Conservation (phyloP, 1,284 basidiomycete species). For the Sanghuangporus sanghuang region DNA sequence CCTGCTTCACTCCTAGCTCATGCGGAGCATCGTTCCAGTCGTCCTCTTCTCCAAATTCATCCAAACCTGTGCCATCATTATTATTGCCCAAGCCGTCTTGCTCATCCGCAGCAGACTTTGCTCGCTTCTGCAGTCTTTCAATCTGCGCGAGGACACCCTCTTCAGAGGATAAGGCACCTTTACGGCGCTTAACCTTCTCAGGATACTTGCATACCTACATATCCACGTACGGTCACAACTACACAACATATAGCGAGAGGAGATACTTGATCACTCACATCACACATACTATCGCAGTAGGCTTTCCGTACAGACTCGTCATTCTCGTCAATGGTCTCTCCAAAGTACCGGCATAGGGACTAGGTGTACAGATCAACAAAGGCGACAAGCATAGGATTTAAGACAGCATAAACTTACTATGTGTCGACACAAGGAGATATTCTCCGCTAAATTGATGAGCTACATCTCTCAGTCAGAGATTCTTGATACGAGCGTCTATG, state of each 20-base stretch:
- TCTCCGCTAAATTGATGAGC: constrained; percentile 69
- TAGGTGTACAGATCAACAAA: constrained; percentile 25
- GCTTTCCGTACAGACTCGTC: constrained; percentile 41
- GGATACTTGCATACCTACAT: constrained; percentile 70
- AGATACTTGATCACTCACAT: constrained; percentile 41
- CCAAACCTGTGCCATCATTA: background rate
- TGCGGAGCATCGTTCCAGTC: constrained; percentile 11
- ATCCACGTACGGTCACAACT: background rate
- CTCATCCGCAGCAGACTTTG: constrained; percentile 25
- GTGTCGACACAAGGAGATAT: constrained; percentile 62
- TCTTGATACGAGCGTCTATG: background rate
- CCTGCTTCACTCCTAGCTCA: background rate
- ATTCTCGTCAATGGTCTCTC: constrained; percentile 58
- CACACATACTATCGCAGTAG: constrained; percentile 80
- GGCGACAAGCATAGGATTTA: background rate
- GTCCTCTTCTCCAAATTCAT: constrained; percentile 1
- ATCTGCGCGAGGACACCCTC: constrained; percentile 35
- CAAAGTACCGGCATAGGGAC: constrained; percentile 82
- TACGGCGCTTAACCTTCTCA: constrained; percentile 49
- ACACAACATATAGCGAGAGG: background rate
- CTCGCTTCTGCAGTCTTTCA: constrained; percentile 22
- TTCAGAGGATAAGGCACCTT: constrained; percentile 44
- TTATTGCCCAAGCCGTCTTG: constrained; percentile 8
- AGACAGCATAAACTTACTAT: constrained; percentile 41
- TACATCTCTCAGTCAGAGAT: constrained; percentile 25